phyloP scores from a whole-genome alignment of 1,284 basidiomycete species.

The Ganoderma resinaceum region DNA sequence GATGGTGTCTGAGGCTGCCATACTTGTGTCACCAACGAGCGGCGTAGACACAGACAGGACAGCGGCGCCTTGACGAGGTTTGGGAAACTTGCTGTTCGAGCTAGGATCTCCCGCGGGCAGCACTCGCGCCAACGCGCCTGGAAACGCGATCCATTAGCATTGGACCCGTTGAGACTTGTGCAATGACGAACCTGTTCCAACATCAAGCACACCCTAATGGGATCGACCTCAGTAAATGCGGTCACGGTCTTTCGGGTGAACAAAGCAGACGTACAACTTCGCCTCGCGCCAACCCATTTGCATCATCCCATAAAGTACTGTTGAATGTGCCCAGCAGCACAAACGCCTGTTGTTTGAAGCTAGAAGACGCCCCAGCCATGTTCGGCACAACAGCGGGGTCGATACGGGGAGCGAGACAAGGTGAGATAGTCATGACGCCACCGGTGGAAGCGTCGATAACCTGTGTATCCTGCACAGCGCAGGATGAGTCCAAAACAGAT shows the following conservation, averaged over 20 bases:
- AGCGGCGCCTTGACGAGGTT: slow-evolving; percentile 73
- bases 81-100: slow-evolving; percentile 53
- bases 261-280: slow-evolving; percentile 65
- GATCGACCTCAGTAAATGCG: slow-evolving; percentile 5
- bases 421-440: slow-evolving; percentile 45
- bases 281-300: slow-evolving; percentile 60
- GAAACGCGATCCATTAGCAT: background rate
- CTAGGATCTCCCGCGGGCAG: slow-evolving; percentile 78
- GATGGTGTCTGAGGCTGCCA: slow-evolving; percentile 70
- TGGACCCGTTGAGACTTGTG: too few species aligned
- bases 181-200: slow-evolving; percentile 42
- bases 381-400: slow-evolving; percentile 68
- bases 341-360: slow-evolving; percentile 69
- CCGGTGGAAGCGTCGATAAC: slow-evolving; percentile 54
- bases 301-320: slow-evolving; percentile 69
- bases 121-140: slow-evolving; percentile 74
- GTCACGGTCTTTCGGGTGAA: background rate
- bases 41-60: slow-evolving; percentile 59
- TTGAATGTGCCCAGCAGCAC: slow-evolving; percentile 73
- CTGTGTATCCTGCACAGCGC: slow-evolving; percentile 62
- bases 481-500: slow-evolving; percentile 48
- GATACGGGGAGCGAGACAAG: slow-evolving; percentile 76
- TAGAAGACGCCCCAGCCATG: slow-evolving; percentile 58
- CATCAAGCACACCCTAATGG: slow-evolving; percentile 65
- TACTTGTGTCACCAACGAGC: slow-evolving; percentile 62